A percentile compares a stretch with the other conserved stretches of the same genome.
These are phyloP conservation scores for Citrus australasica DNA, from an alignment of 345 rosid species.

Conservation along the genomic window DNA sequence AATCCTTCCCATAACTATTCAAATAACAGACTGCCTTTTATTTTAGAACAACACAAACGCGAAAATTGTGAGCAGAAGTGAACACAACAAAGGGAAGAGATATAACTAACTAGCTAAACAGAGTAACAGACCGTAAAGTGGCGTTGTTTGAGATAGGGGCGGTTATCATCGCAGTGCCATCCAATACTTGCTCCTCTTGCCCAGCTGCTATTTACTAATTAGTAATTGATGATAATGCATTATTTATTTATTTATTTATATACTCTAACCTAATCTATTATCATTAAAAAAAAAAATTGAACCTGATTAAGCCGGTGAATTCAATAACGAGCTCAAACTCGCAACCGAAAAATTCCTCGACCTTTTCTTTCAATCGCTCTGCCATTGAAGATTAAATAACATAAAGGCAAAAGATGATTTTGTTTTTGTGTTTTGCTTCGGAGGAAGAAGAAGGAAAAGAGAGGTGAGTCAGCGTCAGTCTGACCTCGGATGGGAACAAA, in stretches of 20 bases:
- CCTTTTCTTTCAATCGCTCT: constrained; percentile 78
- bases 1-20: constrained; percentile 62
- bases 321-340: constrained; percentile 76
- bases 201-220: constrained; percentile 48
- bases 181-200: constrained; percentile 86
- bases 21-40: constrained; percentile 95
- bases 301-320: constrained; percentile 93
- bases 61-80: constrained; percentile 16
- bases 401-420: background rate
- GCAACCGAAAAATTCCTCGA: constrained; percentile 79
- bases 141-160: constrained; percentile 76
- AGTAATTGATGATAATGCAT: no score
- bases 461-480: background rate
- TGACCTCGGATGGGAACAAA: constrained; percentile 74
- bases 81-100: background rate
- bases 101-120: no score
- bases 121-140: constrained; percentile 51
- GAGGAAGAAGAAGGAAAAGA: background rate
- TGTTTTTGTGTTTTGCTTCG: background rate
- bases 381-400: constrained; percentile 13
- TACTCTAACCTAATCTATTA: background rate
- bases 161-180: constrained; percentile 96
- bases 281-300: no score
- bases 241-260: no score
- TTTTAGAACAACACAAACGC: constrained; percentile 13